Evolutionary conservation across 116 monocot genomes (phyloP), one percentile per base, ranked within the genome.

Genomic region (Posidonia oceanica): DNA sequence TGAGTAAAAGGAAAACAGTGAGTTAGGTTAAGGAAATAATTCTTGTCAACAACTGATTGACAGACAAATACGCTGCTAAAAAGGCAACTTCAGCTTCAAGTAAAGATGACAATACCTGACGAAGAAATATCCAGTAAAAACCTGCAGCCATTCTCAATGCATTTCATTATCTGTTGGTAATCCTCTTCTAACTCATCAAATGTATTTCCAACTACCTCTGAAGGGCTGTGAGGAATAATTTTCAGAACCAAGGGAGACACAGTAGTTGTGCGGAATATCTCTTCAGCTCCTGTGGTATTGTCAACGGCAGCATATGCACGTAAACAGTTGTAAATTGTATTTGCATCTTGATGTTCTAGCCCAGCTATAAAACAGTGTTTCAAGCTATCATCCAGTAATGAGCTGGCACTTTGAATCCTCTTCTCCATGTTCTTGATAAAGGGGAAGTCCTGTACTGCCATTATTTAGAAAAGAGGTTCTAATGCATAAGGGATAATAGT

Each of bases 301-400:
- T 92, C 92, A 72, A 89, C 85, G 56, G 97, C 92, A 74, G 97
- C 97, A 87, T 92, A 97, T 66, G 97, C 97, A 57, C 97, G 91
- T 40, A 97, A 82, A 72, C 97, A 97, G 52, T 97, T 97, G 73
- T 87, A 92, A 20, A 97, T 87, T 68, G 84, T 77, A 76, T 83
- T 82, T 39, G 81, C 84, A 79, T 92, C 87, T 68, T 70, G 83
- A 74, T 89, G 78, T 52, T 92, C 82, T 36, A 97, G 70, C 52
- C 85, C 92, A 74, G 89, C 80, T 29, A 82, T 60, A 60, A 92
- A 97, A 81, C 97, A 97, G 44, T 76, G 78, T 54, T 76, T 77
- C 62, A 97, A 80, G 75, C 83, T 92, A 60, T 69, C 77, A 77
- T 89, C 87, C 69, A 97, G 37, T 58, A 85, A 66, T 64, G 75